phyloP scores from a whole-genome alignment of 2,329 filamentous ascomycete species.

The Paecilomyces formosus region DNA sequence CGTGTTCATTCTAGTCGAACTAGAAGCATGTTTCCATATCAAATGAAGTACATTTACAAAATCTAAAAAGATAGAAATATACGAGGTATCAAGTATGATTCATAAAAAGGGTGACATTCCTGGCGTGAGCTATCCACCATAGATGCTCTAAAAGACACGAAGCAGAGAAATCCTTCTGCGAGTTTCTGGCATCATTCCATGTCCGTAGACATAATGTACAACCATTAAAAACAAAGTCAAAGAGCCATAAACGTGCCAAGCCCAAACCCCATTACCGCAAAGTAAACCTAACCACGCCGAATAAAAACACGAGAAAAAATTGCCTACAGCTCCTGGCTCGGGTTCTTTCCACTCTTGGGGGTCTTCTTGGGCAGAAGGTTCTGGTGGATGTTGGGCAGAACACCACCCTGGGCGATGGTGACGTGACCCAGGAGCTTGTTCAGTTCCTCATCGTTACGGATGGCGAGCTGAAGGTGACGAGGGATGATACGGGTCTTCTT shows the following conservation, averaged over 20 bases:
- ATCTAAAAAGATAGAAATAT: no score
- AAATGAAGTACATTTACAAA: no score
- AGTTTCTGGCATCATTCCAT: conserved; percentile 40
- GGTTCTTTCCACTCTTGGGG: conserved; percentile 82
- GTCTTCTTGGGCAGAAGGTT: conserved; percentile 99
- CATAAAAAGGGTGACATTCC: neutral
- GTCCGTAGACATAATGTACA: conserved; percentile 56
- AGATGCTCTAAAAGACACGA: conserved; percentile 5
- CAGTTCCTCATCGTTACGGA: conserved; percentile 98
- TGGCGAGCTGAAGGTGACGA: conserved; percentile 96
- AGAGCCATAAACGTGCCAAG: conserved; percentile 50
- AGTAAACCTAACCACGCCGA: conserved; percentile 68
- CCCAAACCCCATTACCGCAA: conserved; percentile 67
- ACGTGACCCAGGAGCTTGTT: conserved; percentile 97
- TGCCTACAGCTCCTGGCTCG: conserved; percentile 87
- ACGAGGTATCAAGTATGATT: neutral
- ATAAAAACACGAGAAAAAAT: conserved; percentile 53
- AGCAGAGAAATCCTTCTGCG: conserved; percentile 17
- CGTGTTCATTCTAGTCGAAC: no score
- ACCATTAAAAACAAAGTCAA: conserved; percentile 48
- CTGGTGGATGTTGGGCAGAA: conserved; percentile 94
- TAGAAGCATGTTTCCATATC: no score
- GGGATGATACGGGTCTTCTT: conserved; percentile 99
- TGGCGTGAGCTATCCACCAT: conserved; percentile 2
- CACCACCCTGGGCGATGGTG: conserved; percentile 95